Base-by-base conservation (phyloP, 1,139 yeast genomes). In the Blastobotrys ciferrii region DNA sequence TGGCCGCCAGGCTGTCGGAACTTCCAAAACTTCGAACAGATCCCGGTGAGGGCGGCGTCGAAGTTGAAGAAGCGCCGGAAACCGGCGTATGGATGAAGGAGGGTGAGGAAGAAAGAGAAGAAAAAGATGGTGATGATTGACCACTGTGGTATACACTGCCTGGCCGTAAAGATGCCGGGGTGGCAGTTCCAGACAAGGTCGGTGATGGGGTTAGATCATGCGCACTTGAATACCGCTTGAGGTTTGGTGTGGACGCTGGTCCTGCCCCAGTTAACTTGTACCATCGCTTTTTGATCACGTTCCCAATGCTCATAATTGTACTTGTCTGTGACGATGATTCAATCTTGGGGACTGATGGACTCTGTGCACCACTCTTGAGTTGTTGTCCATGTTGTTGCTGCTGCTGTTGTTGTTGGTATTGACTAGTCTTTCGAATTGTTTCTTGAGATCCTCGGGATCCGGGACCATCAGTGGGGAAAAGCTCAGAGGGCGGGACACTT, bases 31-130 rank as follows among this genome's bases (percentile, higher is more conserved):
- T 32, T 31, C 45, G 43, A 20, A 52, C 42, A 2, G 57, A 53
- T 3, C 54, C 47, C 5, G 59, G 59, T 7, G 58, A 53, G 6
- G 56, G 57, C n/a, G 56, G 56, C 1, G 56, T 51, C 2, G 56
- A 49, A 2, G 46, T 46, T 2, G 54, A 47, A 2, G 57, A 53
- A 1, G 56, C 37, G 15, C 52, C 46, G 9, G 58, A 52, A 2
- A 47, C 51, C 17, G 57, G 58, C 4, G 58, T 53, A 14, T 51
- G 52, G 7, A 45, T 45, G 28, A 51, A 46, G 4, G 55, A 52
- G 3, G 53, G 50, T 3, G 51, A 45, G 2, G 57, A 53, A 2
- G 54, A 50, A n/a, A 47, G 35, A 3, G 55, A 49, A 1, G 53
- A 50, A 20, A 43, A 47, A 9, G 48, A 40, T 32, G 50, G 52